Conservation (phyloP, 2,329 filamentous ascomycete species). For the Colletotrichum truncatum region DNA sequence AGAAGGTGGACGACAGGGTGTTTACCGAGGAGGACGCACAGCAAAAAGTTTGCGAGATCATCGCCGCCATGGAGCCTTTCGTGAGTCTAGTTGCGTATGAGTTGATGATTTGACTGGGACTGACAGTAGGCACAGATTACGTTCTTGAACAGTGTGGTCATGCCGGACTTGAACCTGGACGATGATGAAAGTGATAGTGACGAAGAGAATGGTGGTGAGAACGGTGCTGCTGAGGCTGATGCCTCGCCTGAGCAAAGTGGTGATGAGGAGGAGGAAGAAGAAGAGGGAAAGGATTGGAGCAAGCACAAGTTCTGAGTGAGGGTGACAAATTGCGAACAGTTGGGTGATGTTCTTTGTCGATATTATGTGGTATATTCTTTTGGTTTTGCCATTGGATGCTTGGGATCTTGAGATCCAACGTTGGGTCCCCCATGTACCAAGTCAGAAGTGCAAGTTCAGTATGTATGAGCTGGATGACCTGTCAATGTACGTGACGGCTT, state of each 20-base stretch:
- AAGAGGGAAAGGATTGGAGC: conserved; percentile 23
- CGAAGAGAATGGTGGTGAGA: conserved; percentile 32
- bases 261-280: conserved; percentile 17
- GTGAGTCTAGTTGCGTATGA: conserved; percentile 63
- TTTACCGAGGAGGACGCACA: conserved; percentile 71
- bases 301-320: conserved; percentile 21
- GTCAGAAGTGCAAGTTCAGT: no score
- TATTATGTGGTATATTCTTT: no score
- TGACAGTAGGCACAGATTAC: conserved; percentile 60
- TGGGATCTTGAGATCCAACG: neutral
- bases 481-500: no score
- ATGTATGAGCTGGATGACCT: no score
- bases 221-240: neutral
- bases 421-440: neutral
- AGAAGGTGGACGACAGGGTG: conserved; percentile 71
- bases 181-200: conserved; percentile 50
- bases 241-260: conserved; percentile 26
- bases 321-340: neutral
- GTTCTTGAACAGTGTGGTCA: conserved; percentile 77
- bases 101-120: neutral
- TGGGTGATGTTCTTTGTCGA: neutral
- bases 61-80: conserved; percentile 79
- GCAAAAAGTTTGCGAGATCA: conserved; percentile 69
- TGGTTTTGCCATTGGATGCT: no score
- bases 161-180: conserved; percentile 69